phyloP scores from a whole-genome alignment of 192 early-diverging fungal species.

The Rhizoclosmatium globosum region DNA sequence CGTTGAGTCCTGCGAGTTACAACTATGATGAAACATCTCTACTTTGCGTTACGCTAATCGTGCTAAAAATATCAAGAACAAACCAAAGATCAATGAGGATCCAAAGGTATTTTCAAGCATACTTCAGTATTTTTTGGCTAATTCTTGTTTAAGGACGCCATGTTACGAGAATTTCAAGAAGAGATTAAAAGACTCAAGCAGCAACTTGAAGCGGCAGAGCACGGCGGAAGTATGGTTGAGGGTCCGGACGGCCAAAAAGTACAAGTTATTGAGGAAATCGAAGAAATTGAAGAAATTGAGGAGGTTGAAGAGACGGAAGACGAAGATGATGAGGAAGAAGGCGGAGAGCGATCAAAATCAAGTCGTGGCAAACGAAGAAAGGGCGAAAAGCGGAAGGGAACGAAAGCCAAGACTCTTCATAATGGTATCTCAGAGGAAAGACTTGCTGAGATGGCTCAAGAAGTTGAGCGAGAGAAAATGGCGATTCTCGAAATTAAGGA shows the following conservation, averaged over 20 bases:
- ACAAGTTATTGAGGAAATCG: slow-evolving; percentile 52
- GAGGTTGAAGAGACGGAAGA: slow-evolving; percentile 60
- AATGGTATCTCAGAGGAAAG: slow-evolving; percentile 44
- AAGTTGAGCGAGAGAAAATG: slow-evolving; percentile 63
- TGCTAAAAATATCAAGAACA: slow-evolving; percentile 75
- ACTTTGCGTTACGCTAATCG: slow-evolving; percentile 71
- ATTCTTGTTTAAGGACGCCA: slow-evolving; percentile 57
- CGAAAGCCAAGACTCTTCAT: background rate
- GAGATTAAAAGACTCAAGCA: slow-evolving; percentile 68
- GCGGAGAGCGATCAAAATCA: slow-evolving; percentile 8
- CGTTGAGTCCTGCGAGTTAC: slow-evolving; percentile 67
- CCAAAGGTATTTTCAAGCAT: slow-evolving; percentile 56
- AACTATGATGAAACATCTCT: slow-evolving; percentile 73
- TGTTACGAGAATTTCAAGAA: slow-evolving; percentile 73
- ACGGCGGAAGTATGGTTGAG: slow-evolving; percentile 40
- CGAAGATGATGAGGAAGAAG: slow-evolving; percentile 48
- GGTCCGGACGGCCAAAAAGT: slow-evolving; percentile 45
- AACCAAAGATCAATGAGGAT: slow-evolving; percentile 76
- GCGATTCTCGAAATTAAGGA: slow-evolving; percentile 61
- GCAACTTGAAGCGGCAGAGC: slow-evolving; percentile 58
- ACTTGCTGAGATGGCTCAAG: slow-evolving; percentile 51
- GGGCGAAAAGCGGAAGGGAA: slow-evolving; percentile 25
- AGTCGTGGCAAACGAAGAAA: background rate
- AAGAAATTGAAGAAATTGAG: slow-evolving; percentile 61
- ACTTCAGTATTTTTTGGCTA: background rate